Conservation (phyloP, 306 rosid species). For the Rubus parviflorus region DNA sequence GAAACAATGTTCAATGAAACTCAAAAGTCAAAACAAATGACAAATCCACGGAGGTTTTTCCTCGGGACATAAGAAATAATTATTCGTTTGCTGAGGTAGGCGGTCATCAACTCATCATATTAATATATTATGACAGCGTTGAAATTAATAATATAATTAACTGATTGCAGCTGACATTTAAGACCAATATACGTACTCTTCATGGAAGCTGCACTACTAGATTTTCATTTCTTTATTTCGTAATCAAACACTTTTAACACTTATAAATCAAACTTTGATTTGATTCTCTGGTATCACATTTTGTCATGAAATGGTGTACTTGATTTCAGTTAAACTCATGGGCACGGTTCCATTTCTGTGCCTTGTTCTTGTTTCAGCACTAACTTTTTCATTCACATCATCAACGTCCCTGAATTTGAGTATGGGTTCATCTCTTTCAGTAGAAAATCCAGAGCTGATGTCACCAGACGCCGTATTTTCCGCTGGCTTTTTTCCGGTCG, state of each 20-base stretch:
- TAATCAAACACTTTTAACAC: too few relatives aligned
- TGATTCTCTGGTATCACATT: not conserved
- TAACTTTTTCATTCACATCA: constrained; percentile 4
- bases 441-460: constrained; percentile 30
- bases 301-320: not conserved
- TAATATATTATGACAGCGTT: too few relatives aligned
- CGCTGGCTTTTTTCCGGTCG: constrained; percentile 52
- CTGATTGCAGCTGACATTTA: too few relatives aligned
- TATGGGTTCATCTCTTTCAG: constrained; percentile 40
- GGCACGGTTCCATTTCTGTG: constrained; percentile 19
- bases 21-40: too few relatives aligned
- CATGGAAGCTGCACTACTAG: not conserved
- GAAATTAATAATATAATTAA: too few relatives aligned
- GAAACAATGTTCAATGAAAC: too few relatives aligned
- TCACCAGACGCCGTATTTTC: constrained; percentile 45
- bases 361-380: constrained; percentile 6
- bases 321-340: not conserved
- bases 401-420: constrained; percentile 16
- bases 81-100: too few relatives aligned
- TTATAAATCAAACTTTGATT: not conserved
- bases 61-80: too few relatives aligned
- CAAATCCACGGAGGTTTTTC: too few relatives aligned
- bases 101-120: too few relatives aligned
- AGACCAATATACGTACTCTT: too few relatives aligned
- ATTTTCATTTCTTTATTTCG: not conserved